Conservation (phyloP, 805 yeast species). For the Candida palmyrensis region DNA sequence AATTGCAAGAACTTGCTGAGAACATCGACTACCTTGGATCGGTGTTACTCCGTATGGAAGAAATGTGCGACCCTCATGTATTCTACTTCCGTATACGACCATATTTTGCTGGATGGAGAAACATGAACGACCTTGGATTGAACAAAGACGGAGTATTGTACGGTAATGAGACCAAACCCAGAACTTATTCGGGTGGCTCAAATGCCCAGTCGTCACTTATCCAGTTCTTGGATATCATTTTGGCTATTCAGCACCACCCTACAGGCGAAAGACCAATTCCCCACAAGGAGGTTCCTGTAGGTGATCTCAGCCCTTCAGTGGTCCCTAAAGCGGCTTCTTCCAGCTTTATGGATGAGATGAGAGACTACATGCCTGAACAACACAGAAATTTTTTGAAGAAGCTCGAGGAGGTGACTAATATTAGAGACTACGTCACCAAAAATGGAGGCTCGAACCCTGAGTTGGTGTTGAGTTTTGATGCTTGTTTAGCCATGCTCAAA, state of each 20-base stretch:
- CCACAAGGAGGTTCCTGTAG: constrained; percentile 8
- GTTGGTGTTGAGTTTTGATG: constrained; percentile 72
- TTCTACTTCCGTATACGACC: constrained; percentile 87
- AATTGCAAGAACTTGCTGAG: constrained; percentile 64
- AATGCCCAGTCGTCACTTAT: constrained; percentile 90
- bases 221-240: constrained; percentile 75
- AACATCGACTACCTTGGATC: constrained; percentile 69
- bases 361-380: constrained; percentile 82
- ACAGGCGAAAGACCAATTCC: constrained; percentile 55
- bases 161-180: constrained; percentile 55
- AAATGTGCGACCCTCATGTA: constrained; percentile 91
- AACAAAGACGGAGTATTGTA: constrained; percentile 66
- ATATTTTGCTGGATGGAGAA: constrained; percentile 89
- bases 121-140: constrained; percentile 83
- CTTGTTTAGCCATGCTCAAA: constrained; percentile 83
- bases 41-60: constrained; percentile 77
- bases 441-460: constrained; percentile 42
- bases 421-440: constrained; percentile 58
- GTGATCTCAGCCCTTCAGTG: constrained; percentile 2
- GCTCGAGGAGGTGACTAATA: constrained; percentile 50
- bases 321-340: constrained; percentile 6
- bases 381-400: constrained; percentile 72
- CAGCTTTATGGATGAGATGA: constrained; percentile 76
- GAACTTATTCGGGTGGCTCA: constrained; percentile 79
- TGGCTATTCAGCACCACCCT: constrained; percentile 73